Evolutionary conservation across 352 stramenopile species (phyloP), one percentile per base, ranked within the genome.

Genomic region (Blastocystis sp.): DNA sequence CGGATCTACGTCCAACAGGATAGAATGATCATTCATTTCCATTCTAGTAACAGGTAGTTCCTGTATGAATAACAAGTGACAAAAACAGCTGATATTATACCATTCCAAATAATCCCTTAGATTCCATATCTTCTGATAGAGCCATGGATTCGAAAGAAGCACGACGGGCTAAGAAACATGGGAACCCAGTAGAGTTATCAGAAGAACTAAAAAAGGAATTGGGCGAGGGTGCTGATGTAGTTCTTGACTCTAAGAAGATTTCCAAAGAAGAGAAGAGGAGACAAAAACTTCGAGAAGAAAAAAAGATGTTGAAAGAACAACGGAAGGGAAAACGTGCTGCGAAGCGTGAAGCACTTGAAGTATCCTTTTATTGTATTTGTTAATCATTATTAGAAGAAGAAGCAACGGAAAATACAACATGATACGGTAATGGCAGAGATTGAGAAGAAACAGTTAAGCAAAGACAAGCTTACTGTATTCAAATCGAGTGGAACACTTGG

Each of bases 391-490:
- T 87, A 87, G 77, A 37, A 43, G 43, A 87, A 87, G 49, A 87
- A 78, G n/a, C 43, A 77, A 29, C 57, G 42, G 43, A 87, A 87
- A 32, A 56, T 78, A 6, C 21, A 74, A 32, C 65, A 87, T 77
- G 77, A 87, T 43, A 87, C 57, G 2, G 27, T 87, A 61, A 27
- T 87, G 65, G 65, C 21, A 21, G 59, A 87, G 65, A 78, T 87
- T 87, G 35, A 87, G 49, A 58, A 78, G 59, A 87, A 87, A 24
- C 77, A 87, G 77, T 37, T 87, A 3, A 78, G 46, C 56, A 19
- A 46, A n/a, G 77, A 61, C 51, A 56, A 78, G 24, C 49, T 74
- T 4, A 43, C 39, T 21, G 59, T 87, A n/a, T 78, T 87, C n/a
- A 87, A 77, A 46, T 63, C 59, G 16, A 87, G 54, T 6, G 57